Conservation (phyloP, 2,329 filamentous ascomycete species). For the Xylaria sp. region DNA sequence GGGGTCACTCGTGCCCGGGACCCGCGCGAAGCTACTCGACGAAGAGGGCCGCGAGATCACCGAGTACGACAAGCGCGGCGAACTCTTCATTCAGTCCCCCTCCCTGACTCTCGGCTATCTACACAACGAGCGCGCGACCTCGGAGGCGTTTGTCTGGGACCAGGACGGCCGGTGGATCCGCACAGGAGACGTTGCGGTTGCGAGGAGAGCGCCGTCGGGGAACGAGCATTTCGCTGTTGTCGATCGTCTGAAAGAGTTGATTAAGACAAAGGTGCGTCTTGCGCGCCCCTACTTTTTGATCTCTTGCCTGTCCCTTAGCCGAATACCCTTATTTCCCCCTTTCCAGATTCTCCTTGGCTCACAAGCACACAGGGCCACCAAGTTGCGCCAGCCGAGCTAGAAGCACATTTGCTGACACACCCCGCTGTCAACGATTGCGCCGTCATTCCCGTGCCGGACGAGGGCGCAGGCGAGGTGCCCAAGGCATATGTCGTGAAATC, state of each 20-base stretch:
- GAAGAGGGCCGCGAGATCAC: slow-evolving; percentile 77
- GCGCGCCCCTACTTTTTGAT: background rate
- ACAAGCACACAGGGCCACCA: slow-evolving; percentile 68
- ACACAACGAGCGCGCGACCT: slow-evolving; percentile 84
- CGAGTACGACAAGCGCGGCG: slow-evolving; percentile 74
- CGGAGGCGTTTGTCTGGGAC: slow-evolving; percentile 77
- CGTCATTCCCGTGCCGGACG: slow-evolving; percentile 77
- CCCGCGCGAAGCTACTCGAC: slow-evolving; percentile 73
- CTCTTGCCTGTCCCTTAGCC: background rate
- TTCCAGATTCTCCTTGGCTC: background rate
- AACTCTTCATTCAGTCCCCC: slow-evolving; percentile 82
- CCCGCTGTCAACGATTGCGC: slow-evolving; percentile 80
- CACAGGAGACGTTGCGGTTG: slow-evolving; percentile 85
- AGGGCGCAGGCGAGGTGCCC: slow-evolving; percentile 71
- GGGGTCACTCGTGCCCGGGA: slow-evolving; percentile 74
- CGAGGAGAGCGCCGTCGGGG: slow-evolving; percentile 71
- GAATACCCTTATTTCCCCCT: background rate
- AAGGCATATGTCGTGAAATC: slow-evolving; percentile 74
- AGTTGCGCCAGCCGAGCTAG: slow-evolving; percentile 85
- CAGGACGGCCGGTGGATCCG: slow-evolving; percentile 80
- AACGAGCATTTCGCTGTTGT: slow-evolving; percentile 87
- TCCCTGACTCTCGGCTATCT: slow-evolving; percentile 85
- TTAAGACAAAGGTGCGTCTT: slow-evolving; percentile 61
- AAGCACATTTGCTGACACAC: slow-evolving; percentile 81
- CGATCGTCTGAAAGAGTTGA: slow-evolving; percentile 71